Evolutionary conservation across 305 asterid genomes (phyloP).

Genomic region (Rubia tinctorum): DNA sequence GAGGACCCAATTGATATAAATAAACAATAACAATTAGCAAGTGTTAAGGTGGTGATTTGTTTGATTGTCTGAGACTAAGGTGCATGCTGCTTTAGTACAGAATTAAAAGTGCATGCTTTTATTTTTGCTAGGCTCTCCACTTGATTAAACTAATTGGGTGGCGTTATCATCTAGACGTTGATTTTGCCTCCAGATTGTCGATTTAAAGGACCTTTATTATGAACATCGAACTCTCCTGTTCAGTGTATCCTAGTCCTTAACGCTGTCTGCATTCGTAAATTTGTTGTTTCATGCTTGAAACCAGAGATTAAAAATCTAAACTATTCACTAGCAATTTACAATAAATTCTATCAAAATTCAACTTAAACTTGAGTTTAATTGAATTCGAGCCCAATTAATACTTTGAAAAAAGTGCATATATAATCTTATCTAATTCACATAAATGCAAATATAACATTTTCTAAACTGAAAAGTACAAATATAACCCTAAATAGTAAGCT

Average conservation of each 20-base stretch:
- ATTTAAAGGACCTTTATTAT: background rate
- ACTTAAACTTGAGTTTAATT: too few relatives aligned
- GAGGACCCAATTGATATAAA: background rate
- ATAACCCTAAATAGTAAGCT: too few relatives aligned
- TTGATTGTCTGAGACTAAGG: conserved; percentile 15
- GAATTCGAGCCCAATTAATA: too few relatives aligned
- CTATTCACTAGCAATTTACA: too few relatives aligned
- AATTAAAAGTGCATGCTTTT: conserved; percentile 5
- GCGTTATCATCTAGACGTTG: conserved; percentile 9
- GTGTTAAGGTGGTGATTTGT: background rate
- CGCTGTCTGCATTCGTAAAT: too few relatives aligned
- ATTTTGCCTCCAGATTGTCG: background rate
- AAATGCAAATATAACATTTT: too few relatives aligned
- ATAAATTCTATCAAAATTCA: too few relatives aligned
- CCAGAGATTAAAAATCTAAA: too few relatives aligned
- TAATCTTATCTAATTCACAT: too few relatives aligned
- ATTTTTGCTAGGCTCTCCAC: background rate
- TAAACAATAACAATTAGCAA: background rate
- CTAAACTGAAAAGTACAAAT: too few relatives aligned
- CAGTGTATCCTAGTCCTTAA: background rate
- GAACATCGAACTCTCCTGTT: background rate
- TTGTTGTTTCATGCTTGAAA: too few relatives aligned
- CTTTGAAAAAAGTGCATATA: too few relatives aligned
- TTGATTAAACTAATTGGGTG: background rate
- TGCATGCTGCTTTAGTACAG: conserved; percentile 6